A percentile compares a stretch with the other conserved stretches of the same genome.
phyloP scores from a whole-genome alignment of 768 basidiomycete species.

The Trametes cinnabarina region DNA sequence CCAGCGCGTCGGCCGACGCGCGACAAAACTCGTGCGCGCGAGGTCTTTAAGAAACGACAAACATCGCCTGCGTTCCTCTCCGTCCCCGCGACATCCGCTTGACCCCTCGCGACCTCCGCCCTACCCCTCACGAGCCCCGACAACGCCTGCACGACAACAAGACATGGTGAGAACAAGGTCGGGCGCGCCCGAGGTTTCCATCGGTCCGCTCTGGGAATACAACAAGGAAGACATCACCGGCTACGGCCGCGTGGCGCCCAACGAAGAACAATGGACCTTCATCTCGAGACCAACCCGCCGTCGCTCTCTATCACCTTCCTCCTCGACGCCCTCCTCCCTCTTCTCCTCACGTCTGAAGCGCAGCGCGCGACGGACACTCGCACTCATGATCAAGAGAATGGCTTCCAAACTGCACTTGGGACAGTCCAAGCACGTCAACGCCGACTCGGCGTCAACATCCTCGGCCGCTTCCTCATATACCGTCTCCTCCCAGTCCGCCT shows the following conservation, averaged over 20 bases:
- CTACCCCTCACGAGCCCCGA: background rate
- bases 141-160: background rate
- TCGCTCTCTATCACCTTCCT: background rate
- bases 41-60: background rate
- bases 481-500: slow-evolving; percentile 14
- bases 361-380: slow-evolving; percentile 11
- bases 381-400: slow-evolving; percentile 33
- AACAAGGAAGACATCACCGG: slow-evolving; percentile 16
- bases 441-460: slow-evolving; percentile 22
- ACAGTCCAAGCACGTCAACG: slow-evolving; percentile 9
- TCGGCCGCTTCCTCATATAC: slow-evolving; percentile 22
- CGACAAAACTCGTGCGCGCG: background rate
- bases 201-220: slow-evolving; percentile 1
- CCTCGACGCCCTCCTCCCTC: slow-evolving; percentile 7
- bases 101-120: background rate
- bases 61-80: too few species aligned
- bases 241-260: slow-evolving; percentile 8
- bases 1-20: background rate
- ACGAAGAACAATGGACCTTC: slow-evolving; percentile 22
- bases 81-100: background rate
- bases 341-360: slow-evolving; percentile 9
- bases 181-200: background rate
- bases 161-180: slow-evolving; percentile 9
- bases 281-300: background rate
- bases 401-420: slow-evolving; percentile 31